These are phyloP conservation scores for Trametes gibbosa DNA, from an alignment of 768 basidiomycete species.

Conservation along the genomic window DNA sequence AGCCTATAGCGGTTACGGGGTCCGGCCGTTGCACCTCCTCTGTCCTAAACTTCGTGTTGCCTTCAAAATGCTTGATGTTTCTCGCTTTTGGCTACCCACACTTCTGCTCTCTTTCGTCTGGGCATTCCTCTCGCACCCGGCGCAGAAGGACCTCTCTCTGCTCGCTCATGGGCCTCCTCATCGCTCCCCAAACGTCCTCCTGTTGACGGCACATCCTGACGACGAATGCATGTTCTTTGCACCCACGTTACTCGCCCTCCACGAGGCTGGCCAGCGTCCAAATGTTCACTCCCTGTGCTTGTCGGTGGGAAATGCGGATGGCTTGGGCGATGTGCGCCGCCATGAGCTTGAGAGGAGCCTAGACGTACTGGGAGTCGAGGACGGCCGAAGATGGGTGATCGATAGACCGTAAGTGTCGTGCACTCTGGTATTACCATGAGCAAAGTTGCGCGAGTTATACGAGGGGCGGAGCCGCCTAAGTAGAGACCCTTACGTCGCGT, in stretches of 20 bases:
- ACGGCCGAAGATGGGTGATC: slow-evolving; percentile 53
- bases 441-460: too few relatives aligned
- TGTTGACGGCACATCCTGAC: slow-evolving; percentile 92
- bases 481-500: too few relatives aligned
- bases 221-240: slow-evolving; percentile 95
- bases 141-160: too few relatives aligned
- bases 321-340: slow-evolving; percentile 59
- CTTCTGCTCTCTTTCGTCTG: slow-evolving; percentile 3
- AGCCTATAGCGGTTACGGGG: too few relatives aligned
- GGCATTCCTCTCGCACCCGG: neutral
- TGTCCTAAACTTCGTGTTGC: too few relatives aligned
- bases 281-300: slow-evolving; percentile 64
- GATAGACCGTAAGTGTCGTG: slow-evolving; percentile 63
- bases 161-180: slow-evolving; percentile 4
- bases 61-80: neutral
- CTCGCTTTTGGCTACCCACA: neutral
- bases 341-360: slow-evolving; percentile 64
- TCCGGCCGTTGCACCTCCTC: too few relatives aligned
- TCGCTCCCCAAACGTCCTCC: too few relatives aligned
- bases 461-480: too few relatives aligned
- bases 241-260: slow-evolving; percentile 69
- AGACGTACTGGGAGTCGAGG: slow-evolving; percentile 60
- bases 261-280: slow-evolving; percentile 19
- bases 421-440: neutral
- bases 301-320: slow-evolving; percentile 77